phyloP scores from a whole-genome alignment of 768 basidiomycete genomes.

The Suillus ampliporus region DNA sequence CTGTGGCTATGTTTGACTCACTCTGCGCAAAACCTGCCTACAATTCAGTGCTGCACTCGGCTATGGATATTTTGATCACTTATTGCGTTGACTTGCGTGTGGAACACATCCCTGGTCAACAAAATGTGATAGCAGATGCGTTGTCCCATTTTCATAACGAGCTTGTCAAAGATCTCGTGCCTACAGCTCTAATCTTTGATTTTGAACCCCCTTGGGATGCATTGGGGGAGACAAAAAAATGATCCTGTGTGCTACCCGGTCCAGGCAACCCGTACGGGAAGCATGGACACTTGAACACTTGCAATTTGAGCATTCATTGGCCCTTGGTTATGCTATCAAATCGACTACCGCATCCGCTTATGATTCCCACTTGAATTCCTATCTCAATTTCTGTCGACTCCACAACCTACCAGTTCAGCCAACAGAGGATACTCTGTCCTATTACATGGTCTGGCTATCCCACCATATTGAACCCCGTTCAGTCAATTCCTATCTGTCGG shows the following conservation, averaged over 20 bases:
- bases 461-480: slow-evolving; percentile 43
- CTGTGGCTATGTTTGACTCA: slow-evolving; percentile 37
- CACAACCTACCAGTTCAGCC: slow-evolving; percentile 44
- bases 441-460: slow-evolving; percentile 42
- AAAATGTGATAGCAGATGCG: slow-evolving; percentile 31
- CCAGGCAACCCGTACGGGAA: slow-evolving; percentile 15
- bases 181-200: neutral
- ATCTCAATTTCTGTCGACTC: slow-evolving; percentile 38
- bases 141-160: slow-evolving; percentile 1
- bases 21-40: slow-evolving; percentile 19
- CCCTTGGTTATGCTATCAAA: slow-evolving; percentile 39
- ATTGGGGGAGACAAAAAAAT: slow-evolving; percentile 30
- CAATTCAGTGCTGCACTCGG: slow-evolving; percentile 25
- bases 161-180: neutral
- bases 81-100: slow-evolving; percentile 28
- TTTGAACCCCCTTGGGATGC: slow-evolving; percentile 29
- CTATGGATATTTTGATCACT: slow-evolving; percentile 22
- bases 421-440: slow-evolving; percentile 42
- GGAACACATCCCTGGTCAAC: slow-evolving; percentile 25
- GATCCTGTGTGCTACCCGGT: neutral
- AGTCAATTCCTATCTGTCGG: slow-evolving; percentile 43
- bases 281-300: slow-evolving; percentile 36
- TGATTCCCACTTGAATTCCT: slow-evolving; percentile 42
- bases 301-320: slow-evolving; percentile 35
- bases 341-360: slow-evolving; percentile 23